Evolutionary conservation across 75 land plant species (phyloP), one percentile per base, ranked within the genome.

Genomic region (Pinus tabuliformis): DNA sequence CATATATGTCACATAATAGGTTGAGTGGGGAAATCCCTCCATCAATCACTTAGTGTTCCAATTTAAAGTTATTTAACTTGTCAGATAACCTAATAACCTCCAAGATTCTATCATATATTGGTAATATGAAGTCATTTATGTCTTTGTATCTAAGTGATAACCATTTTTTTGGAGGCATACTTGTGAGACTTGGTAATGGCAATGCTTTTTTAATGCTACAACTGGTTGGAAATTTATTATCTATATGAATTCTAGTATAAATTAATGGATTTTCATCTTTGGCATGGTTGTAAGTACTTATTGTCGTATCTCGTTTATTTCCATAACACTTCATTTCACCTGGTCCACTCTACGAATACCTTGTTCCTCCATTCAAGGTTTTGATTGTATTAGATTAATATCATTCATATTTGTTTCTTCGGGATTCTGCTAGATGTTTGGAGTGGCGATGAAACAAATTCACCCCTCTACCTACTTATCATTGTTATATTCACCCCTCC

Each of bases 101-200:
- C 56, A 24, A 77, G 39, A 84, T 95, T 56, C 98, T 95, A 1
- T 65, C 59, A 39, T 87, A 79, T 72, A 72, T 96, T 11, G 92
- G 91, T 14, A 75, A 81, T 59, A 58, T 92, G 8, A 84, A 80
- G 24, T 36, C 77, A 11, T 57, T 86, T 45, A 26, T 63, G 21
- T 62, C 73, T 60, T 70, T 96, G 73, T 90, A 92, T 79, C 68
- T 96, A 33, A 90, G 93, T 76, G 14, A 74, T 39, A 93, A 93
- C 63, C 74, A 24, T 63, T 74, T 96, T 5, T 78, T 39, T 62
- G 95, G 99, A 26, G 77, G 59, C 74, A 89, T 96, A 63, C 99
- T 93, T 52, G 16, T 81, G 11, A 83, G 80, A 36, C 80, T 96
- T 70, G 91, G 89, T 36, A 74, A 79, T 62, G 90, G 87, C 0